These are phyloP conservation scores for Cladosporium cucumerinum DNA, from an alignment of 2,329 filamentous ascomycete genomes.

Conservation along the genomic window DNA sequence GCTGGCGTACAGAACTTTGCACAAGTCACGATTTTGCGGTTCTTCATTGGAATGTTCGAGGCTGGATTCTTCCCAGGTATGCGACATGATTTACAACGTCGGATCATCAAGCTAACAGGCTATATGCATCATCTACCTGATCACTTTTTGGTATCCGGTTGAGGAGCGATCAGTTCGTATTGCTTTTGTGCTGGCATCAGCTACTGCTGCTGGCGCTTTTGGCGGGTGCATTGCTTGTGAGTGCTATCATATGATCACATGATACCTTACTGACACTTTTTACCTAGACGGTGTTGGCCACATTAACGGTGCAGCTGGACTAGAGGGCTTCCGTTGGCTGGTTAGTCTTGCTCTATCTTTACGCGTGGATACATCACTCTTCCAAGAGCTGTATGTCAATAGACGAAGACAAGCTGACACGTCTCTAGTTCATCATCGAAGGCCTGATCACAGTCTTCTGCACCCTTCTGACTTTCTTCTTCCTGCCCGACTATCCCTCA, in stretches of 20 bases:
- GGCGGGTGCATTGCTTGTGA: constrained; percentile 55
- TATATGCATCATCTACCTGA: constrained; percentile 6
- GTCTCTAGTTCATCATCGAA: constrained; percentile 29
- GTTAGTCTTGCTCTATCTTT: constrained; percentile 35
- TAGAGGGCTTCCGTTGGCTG: constrained; percentile 48
- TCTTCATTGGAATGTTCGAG: constrained; percentile 40
- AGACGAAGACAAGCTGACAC: constrained; percentile 30
- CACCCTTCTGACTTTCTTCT: constrained; percentile 26
- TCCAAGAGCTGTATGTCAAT: not conserved
- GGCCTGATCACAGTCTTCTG: constrained; percentile 27
- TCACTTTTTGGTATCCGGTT: constrained; percentile 53
- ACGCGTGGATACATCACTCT: constrained; percentile 24
- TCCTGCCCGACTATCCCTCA: constrained; percentile 31
- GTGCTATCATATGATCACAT: constrained; percentile 54
- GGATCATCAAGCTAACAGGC: not conserved
- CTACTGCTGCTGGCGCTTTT: constrained; percentile 53
- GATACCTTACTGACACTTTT: not conserved
- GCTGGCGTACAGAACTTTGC: constrained; percentile 36
- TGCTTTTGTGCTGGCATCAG: constrained; percentile 53
- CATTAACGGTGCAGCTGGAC: constrained; percentile 37
- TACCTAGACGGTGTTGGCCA: constrained; percentile 54
- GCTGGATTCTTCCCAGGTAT: constrained; percentile 39
- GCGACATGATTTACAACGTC: constrained; percentile 12
- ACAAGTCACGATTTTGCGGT: constrained; percentile 34
- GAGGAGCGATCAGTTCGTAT: constrained; percentile 58